phyloP scores from a whole-genome alignment of 2,329 filamentous ascomycete species.

The Daldinia eschscholtzii region DNA sequence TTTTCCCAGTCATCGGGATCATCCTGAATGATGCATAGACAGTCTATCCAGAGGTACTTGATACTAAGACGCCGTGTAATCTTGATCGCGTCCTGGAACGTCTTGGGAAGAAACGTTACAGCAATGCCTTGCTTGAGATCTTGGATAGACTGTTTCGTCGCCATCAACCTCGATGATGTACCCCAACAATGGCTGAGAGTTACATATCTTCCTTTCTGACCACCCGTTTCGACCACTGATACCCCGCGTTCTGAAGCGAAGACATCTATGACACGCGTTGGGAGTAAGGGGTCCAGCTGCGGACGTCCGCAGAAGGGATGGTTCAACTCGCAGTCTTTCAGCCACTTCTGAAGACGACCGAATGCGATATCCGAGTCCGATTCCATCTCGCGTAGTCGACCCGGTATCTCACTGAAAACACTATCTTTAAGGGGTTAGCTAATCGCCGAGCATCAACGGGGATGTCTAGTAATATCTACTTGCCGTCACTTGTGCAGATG shows the following conservation, averaged over 20 bases:
- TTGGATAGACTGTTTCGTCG: slow-evolving; percentile 27
- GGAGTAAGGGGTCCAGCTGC: slow-evolving; percentile 11
- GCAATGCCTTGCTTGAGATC: slow-evolving; percentile 25
- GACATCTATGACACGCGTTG: slow-evolving; percentile 32
- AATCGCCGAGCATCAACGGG: neutral
- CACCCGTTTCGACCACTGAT: slow-evolving; percentile 6
- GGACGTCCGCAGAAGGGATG: slow-evolving; percentile 26
- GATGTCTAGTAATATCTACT: neutral
- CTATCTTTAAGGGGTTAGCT: slow-evolving; percentile 15
- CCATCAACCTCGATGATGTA: slow-evolving; percentile 26
- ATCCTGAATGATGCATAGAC: slow-evolving; percentile 31
- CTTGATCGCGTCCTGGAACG: slow-evolving; percentile 32
- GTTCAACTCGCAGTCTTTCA: slow-evolving; percentile 23
- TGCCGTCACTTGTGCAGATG: slow-evolving; percentile 24
- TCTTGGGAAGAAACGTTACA: slow-evolving; percentile 29
- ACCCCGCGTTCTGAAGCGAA: slow-evolving; percentile 19
- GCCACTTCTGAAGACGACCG: slow-evolving; percentile 25
- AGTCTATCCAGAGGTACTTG: slow-evolving; percentile 35
- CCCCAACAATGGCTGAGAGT: slow-evolving; percentile 31
- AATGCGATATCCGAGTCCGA: slow-evolving; percentile 25
- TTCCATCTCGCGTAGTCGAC: slow-evolving; percentile 24
- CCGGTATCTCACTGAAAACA: slow-evolving; percentile 21
- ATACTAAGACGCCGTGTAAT: slow-evolving; percentile 21
- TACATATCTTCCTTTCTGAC: slow-evolving; percentile 24
- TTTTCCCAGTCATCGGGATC: slow-evolving; percentile 31